phyloP scores from a whole-genome alignment of 495 filamentous ascomycete species.

The Trichoderma gamsii region DNA sequence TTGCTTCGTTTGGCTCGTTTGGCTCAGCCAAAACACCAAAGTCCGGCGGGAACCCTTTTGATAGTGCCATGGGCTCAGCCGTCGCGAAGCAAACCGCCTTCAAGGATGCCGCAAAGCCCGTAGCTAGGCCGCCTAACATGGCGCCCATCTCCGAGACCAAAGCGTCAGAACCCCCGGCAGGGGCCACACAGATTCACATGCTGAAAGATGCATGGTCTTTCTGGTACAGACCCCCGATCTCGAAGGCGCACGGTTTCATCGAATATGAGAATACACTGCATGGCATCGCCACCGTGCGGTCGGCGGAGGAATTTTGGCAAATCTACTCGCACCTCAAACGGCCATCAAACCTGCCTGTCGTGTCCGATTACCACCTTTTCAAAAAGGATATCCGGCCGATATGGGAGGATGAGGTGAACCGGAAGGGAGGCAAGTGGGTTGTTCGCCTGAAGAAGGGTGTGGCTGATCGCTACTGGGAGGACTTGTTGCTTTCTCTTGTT shows the following conservation, averaged over 20 bases:
- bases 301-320: constrained; percentile 88
- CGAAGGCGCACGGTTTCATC: constrained; percentile 78
- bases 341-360: constrained; percentile 78
- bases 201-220: constrained; percentile 37
- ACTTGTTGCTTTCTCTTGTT: constrained; percentile 81
- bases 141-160: constrained; percentile 37
- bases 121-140: constrained; percentile 35
- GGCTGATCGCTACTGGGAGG: constrained; percentile 95
- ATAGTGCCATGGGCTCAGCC: constrained; percentile 58
- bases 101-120: constrained; percentile 38
- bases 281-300: constrained; percentile 71
- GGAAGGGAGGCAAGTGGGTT: constrained; percentile 93
- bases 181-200: not conserved
- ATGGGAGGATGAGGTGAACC: constrained; percentile 98
- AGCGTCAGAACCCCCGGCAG: constrained; percentile 18
- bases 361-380: constrained; percentile 97
- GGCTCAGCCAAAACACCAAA: constrained; percentile 84
- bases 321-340: constrained; percentile 86
- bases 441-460: constrained; percentile 94
- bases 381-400: constrained; percentile 94
- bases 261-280: constrained; percentile 97
- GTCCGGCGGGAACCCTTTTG: constrained; percentile 74
- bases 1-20: constrained; percentile 92
- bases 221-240: constrained; percentile 91
- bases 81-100: constrained; percentile 54